Evolutionary conservation across 768 basidiomycete genomes (phyloP), one percentile per base, ranked within the genome.

Genomic region (Lepiota subincarnata): DNA sequence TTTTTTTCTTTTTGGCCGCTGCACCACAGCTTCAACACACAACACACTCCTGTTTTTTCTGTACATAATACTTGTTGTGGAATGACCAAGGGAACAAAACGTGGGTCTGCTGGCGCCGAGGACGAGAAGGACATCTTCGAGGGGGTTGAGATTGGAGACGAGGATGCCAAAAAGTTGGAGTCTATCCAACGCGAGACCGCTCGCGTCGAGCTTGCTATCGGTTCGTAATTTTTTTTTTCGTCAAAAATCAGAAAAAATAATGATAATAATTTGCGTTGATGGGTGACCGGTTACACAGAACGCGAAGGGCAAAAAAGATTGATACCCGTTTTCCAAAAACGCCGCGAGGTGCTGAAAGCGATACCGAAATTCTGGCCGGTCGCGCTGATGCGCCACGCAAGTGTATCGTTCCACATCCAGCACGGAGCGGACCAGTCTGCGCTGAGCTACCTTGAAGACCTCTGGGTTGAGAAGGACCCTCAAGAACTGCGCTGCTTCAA

Each of bases 331-430:
- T 92, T 85, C 62, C 79, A 84, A 65, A 84, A 80, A 69, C 83
- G 91, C 60, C 86, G 89, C 45, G 75, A 74, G 55, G 70, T 84
- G 41, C 68, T 81, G 43, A 86, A 85, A 68, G 67, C 68, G 20
- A 89, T 93, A 64, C 68, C 78, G 51, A 86, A 85, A 64, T 92
- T 92, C 72, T 93, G 91, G 91, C 81, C 87, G n/a, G 79, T 87
- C 56, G 87, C 90, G 39, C 73, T 93, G 61, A 80, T 89, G 81
- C 88, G 90, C 72, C 74, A 89, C 69, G 60, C 65, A 44, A 60
- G 83, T 59, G 71, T 92, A 64, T 75, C 80, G 35, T 73, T 85
- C 60, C 81, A 86, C 66, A 77, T 77, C 28, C 85, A 87, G 64
- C 88, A 90, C 66, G 78, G 74, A 49, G 78, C 84, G 16, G 94